These are phyloP conservation scores for Tylopilus balloui DNA, from an alignment of 768 basidiomycete species.

Conservation along the genomic window DNA sequence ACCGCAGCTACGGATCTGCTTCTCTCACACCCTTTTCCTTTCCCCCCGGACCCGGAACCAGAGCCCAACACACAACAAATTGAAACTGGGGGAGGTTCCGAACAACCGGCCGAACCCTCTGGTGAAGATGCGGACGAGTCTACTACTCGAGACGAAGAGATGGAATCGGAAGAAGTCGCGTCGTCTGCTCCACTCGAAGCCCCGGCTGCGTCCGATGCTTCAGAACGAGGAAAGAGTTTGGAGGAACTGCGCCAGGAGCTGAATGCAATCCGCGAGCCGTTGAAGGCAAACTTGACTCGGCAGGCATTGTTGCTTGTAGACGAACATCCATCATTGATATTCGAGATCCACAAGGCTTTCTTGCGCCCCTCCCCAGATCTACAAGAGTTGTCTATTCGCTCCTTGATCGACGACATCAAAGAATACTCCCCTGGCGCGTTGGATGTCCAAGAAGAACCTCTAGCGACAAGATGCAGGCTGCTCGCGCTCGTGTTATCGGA, in stretches of 20 bases:
- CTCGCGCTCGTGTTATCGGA: slow-evolving; percentile 82
- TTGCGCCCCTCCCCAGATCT: slow-evolving; percentile 56
- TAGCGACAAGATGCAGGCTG: slow-evolving; percentile 80
- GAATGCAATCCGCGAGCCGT: slow-evolving; percentile 57
- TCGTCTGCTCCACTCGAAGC: slow-evolving; percentile 17
- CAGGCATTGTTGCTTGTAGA: slow-evolving; percentile 79
- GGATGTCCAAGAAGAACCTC: slow-evolving; percentile 67
- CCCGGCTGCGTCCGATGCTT: slow-evolving; percentile 8
- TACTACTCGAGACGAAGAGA: slow-evolving; percentile 27
- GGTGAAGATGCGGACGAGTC: slow-evolving; percentile 24
- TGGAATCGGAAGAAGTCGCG: slow-evolving; percentile 20
- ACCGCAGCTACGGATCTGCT: slow-evolving; percentile 85
- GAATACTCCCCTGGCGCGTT: slow-evolving; percentile 60
- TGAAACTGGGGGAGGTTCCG: slow-evolving; percentile 12
- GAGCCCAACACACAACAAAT: slow-evolving; percentile 20
- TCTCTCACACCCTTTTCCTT: slow-evolving; percentile 73
- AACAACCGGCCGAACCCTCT: slow-evolving; percentile 29
- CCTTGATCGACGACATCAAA: slow-evolving; percentile 75
- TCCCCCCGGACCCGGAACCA: slow-evolving; percentile 59
- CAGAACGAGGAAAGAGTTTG: slow-evolving; percentile 38
- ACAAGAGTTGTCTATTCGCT: slow-evolving; percentile 61
- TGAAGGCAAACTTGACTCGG: slow-evolving; percentile 60
- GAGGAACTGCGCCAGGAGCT: slow-evolving; percentile 67
- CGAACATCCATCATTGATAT: slow-evolving; percentile 81
- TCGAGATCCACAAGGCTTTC: slow-evolving; percentile 83